Conservation (phyloP, 2,329 filamentous ascomycete genomes). For the Xylariaceae sp. region DNA sequence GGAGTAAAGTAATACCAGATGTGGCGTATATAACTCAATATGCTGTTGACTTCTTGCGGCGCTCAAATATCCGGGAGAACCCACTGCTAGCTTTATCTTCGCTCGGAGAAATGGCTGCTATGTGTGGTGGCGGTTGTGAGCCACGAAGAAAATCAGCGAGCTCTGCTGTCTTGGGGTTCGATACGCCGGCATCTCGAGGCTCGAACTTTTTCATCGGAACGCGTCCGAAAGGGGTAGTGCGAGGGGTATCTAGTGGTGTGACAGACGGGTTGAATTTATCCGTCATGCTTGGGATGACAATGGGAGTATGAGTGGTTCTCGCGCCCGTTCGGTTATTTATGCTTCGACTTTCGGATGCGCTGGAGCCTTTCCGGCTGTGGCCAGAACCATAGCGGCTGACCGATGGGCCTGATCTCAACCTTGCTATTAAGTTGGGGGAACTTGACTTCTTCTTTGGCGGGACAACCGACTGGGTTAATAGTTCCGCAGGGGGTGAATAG, state of each 20-base stretch:
- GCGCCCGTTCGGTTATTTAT: conserved; percentile 39
- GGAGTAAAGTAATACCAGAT: conserved; percentile 13
- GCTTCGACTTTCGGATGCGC: conserved; percentile 35
- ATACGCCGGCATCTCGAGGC: conserved; percentile 48
- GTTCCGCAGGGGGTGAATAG: conserved; percentile 59
- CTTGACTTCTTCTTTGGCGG: conserved; percentile 61
- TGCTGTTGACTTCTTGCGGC: conserved; percentile 45
- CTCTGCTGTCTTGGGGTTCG: conserved; percentile 55
- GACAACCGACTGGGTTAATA: conserved; percentile 36
- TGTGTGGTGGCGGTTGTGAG: conserved; percentile 57
- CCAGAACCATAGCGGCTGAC: conserved; percentile 23
- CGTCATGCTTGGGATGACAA: conserved; percentile 46
- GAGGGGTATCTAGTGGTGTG: conserved; percentile 17
- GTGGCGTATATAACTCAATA: conserved; percentile 24
- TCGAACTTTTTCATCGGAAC: conserved; percentile 56
- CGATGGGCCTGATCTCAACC: conserved; percentile 43
- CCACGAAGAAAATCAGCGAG: conserved; percentile 69
- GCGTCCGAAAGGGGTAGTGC: conserved; percentile 35
- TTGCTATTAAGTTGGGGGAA: conserved; percentile 57
- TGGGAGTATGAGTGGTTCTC: conserved; percentile 47
- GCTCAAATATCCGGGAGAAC: conserved; percentile 47
- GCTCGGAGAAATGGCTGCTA: conserved; percentile 28
- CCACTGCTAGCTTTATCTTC: conserved; percentile 40
- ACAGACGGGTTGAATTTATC: conserved; percentile 39
- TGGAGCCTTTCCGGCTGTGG: conserved; percentile 27